These are phyloP conservation scores for Boletus subparvulus DNA, from an alignment of 768 basidiomycete species.

Conservation along the genomic window DNA sequence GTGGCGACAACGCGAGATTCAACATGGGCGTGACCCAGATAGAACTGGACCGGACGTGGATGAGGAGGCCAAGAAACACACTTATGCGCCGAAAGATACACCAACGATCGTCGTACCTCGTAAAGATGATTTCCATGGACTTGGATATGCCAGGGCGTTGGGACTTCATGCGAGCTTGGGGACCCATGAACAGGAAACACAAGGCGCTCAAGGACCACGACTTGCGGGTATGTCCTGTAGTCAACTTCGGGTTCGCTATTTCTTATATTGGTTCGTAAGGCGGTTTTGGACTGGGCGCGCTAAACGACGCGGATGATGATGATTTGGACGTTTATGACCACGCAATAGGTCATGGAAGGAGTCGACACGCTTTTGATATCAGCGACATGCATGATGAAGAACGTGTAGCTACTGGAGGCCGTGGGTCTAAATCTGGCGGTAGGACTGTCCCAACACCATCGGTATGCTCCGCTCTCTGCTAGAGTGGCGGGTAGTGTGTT, in stretches of 20 bases:
- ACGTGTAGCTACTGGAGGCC: constrained; percentile 43
- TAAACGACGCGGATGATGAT: constrained; percentile 94
- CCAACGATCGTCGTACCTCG: constrained; percentile 57
- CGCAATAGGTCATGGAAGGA: constrained; percentile 35
- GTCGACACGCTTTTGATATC: constrained; percentile 64
- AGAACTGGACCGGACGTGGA: constrained; percentile 52
- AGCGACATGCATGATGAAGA: constrained; percentile 66
- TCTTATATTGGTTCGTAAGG: constrained; percentile 41
- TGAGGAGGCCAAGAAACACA: constrained; percentile 84
- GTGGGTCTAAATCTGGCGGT: constrained; percentile 9
- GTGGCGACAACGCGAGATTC: constrained; percentile 67
- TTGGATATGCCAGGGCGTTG: constrained; percentile 75
- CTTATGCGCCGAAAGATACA: constrained; percentile 82
- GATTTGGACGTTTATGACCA: constrained; percentile 83
- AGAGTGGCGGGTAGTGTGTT: background rate
- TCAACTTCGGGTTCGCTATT: background rate
- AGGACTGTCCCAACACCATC: background rate
- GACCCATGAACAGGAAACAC: constrained; percentile 19
- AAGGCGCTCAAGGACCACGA: constrained; percentile 43
- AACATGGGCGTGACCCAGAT: constrained; percentile 52
- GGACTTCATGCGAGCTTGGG: constrained; percentile 62
- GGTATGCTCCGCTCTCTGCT: constrained; percentile 8
- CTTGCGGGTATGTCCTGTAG: constrained; percentile 49
- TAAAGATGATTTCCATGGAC: constrained; percentile 77
- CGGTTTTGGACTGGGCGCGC: constrained; percentile 84